Base-by-base conservation (phyloP, 108 stramenopile species). In the Nitzschia inconspicua region DNA sequence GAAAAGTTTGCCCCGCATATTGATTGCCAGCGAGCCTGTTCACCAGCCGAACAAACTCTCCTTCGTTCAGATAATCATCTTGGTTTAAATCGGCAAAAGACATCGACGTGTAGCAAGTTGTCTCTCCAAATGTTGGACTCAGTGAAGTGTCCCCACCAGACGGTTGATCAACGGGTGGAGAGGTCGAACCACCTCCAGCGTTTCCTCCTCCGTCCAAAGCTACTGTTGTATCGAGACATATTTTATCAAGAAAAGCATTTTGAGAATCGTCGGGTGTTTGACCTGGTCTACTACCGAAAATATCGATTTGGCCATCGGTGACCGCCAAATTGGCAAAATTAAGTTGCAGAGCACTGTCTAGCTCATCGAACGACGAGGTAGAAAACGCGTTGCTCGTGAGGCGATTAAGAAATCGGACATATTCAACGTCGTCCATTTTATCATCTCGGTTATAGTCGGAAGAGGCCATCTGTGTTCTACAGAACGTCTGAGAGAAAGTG, bases 341-440 rank as follows among this genome's bases (percentile, higher is more conserved):
- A 26, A 18, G 18, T 46, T 52, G 30, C 27, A 79, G 40, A n/a
- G 47, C 19, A 22, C 50, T 7, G 3, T 69, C 51, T 8, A 75
- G 48, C 4, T 34, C 55, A 18, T 27, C 56, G 39, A 44, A 79
- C 3, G 47, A 31, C 13, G 36, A n/a, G 0, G 39, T 60, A 42
- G 18, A 18, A 26, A 54, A 66, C 27, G 35, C 44, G 40, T 56
- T 54, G 28, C 39, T 48, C 16, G 72, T 60, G 6, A 75, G 36
- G 3, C 65, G 64, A 59, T 75, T 70, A 20, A 75, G 18, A 47
- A 79, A 75, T 2, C 53, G 27, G 2, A 79, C 50, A 36, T 79
- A 75, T 49, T 79, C 78, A 2, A 32, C 8, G 47, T 63, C 35
- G 50, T 59, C 42, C 46, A 79, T 23, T 10, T 28, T 13, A 22